Base-by-base conservation (phyloP, 2,329 filamentous ascomycete species). In the Cadophora luteo-olivacea region DNA sequence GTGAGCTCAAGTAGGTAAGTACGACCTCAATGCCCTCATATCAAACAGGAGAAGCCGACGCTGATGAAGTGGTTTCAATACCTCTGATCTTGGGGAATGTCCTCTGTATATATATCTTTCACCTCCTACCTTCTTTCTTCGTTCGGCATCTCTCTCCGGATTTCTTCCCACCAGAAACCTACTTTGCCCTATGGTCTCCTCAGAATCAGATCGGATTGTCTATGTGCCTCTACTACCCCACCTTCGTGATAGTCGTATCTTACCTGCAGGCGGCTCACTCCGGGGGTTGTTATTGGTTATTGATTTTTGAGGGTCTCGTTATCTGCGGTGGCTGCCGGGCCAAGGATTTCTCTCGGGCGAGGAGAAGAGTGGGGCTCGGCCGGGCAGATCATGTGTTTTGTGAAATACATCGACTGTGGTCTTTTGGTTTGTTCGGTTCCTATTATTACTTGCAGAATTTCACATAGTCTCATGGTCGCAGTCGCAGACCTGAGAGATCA, bases 201-300 rank as follows among this genome's bases (percentile, higher is more conserved):
- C 36, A n/a, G n/a, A 45, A 32, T n/a, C n/a, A 48, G 58, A 33
- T 8, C 8, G 3, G 41, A 49, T 33, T 19, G 41, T n/a, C 14
- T 25, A n/a, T 33, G 33, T 32, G 58, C 19, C 41, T 38, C 16
- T 22, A 63, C 60, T 51, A 25, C 25, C 48, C 49, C 49, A 54
- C 51, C 48, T 55, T 57, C 36, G 33, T 25, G 49, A 64, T 55
- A 64, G 36, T 38, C 51, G 36, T 64, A 57, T 64, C 62, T 64
- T 14, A 64, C 22, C n/a, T 48, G 36, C 48, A 55, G 51, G 62
- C 62, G 36, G 51, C 51, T 64, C 51, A 52, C 51, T 64, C 51
- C 51, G 60, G 25, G 41, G 16, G n/a, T 41, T 7, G 32, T 33
- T 5, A 62, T 51, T 62, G 41, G 60, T 49, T 51, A 24, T 19